phyloP scores from a whole-genome alignment of 331 rosid genomes.

The Erythrophleum ivorense region DNA sequence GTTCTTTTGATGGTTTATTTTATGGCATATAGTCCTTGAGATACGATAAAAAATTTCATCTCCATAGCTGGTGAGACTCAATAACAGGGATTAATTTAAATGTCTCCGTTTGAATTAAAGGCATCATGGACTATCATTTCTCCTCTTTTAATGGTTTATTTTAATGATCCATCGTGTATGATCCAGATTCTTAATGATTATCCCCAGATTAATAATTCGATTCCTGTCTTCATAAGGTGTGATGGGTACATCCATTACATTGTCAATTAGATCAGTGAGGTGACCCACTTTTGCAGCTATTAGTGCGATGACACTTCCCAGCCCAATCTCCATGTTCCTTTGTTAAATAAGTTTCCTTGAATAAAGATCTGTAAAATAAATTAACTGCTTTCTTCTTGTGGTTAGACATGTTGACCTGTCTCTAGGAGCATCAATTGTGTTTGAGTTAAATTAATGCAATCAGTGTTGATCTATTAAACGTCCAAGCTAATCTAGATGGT shows the following conservation, averaged over 20 bases:
- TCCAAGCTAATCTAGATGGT: slow-evolving; percentile 4
- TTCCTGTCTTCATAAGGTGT: slow-evolving; percentile 21
- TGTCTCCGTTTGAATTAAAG: slow-evolving; percentile 2
- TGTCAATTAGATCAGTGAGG: slow-evolving; percentile 29
- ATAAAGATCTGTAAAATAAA: slow-evolving; percentile 14
- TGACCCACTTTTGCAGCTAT: slow-evolving; percentile 20
- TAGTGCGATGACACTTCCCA: background rate
- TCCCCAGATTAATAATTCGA: background rate
- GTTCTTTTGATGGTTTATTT: background rate
- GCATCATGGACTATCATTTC: background rate
- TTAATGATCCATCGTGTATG: background rate
- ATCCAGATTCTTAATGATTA: slow-evolving; percentile 22
- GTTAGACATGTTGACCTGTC: slow-evolving; percentile 12
- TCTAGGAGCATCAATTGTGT: background rate
- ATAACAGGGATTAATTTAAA: slow-evolving; percentile 29
- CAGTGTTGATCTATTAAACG: background rate
- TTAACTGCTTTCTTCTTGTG: slow-evolving; percentile 10
- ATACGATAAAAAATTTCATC: slow-evolving; percentile 15
- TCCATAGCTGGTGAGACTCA: slow-evolving; percentile 35
- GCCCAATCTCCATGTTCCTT: slow-evolving; percentile 15
- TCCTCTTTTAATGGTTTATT: slow-evolving; percentile 3
- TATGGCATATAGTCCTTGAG: slow-evolving; percentile 22
- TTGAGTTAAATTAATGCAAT: slow-evolving; percentile 2
- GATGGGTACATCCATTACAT: slow-evolving; percentile 27
- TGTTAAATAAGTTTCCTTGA: slow-evolving; percentile 28